A percentile compares a stretch with the other conserved stretches of the same genome.
Evolutionary conservation across 2,329 filamentous ascomycete genomes (phyloP).

Genomic region (Colletotrichum agaves): DNA sequence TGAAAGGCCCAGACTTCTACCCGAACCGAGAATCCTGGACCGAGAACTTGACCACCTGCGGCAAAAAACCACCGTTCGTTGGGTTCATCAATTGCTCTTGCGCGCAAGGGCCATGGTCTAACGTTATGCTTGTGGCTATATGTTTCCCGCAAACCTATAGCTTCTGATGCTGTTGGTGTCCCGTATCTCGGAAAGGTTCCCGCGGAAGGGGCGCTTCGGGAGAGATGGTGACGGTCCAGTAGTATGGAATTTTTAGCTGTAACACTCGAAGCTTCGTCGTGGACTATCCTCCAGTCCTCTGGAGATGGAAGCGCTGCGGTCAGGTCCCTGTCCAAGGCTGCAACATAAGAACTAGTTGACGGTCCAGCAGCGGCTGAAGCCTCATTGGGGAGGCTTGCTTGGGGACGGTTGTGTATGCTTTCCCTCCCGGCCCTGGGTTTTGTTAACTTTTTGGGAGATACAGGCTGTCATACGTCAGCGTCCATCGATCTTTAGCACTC

Average conservation of each 20-base stretch:
- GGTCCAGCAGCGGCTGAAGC: constrained; percentile 20
- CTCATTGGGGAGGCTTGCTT: neutral
- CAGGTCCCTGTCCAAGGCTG: constrained; percentile 33
- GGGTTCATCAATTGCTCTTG: neutral
- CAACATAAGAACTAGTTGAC: constrained; percentile 16
- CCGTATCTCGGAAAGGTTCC: constrained; percentile 40
- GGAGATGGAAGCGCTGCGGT: constrained; percentile 39
- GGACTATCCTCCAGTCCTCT: constrained; percentile 37
- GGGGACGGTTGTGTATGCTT: neutral
- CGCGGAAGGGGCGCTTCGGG: constrained; percentile 39
- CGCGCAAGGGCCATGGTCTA: neutral
- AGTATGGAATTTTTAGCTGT: constrained; percentile 42
- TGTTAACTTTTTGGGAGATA: too few relatives aligned
- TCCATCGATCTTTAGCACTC: too few relatives aligned
- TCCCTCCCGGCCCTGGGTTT: neutral
- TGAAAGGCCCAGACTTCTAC: constrained; percentile 48
- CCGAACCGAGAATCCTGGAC: constrained; percentile 39
- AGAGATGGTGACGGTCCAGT: constrained; percentile 46
- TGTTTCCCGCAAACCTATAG: neutral
- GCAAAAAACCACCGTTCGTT: neutral
- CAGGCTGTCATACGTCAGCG: too few relatives aligned
- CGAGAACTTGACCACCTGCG: neutral
- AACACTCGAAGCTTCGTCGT: constrained; percentile 12
- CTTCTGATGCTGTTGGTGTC: neutral
- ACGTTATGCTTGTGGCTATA: neutral